Percentiles rank a stretch among this genome's conserved stretches.
phyloP scores from a whole-genome alignment of 1,284 basidiomycete species.

The Pisolithus thermaeus region DNA sequence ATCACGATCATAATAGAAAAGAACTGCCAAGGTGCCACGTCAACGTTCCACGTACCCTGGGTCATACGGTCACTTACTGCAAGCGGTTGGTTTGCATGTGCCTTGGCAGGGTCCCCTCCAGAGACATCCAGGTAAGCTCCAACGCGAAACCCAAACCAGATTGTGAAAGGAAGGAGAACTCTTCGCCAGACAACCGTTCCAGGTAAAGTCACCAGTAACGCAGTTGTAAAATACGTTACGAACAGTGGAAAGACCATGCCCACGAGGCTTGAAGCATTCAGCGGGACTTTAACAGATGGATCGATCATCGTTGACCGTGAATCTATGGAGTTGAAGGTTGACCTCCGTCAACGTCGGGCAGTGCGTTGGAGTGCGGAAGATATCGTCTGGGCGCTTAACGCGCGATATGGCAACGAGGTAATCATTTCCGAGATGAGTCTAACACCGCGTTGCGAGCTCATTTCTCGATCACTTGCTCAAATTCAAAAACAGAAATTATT shows the following conservation, averaged over 20 bases:
- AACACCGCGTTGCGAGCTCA: too few species aligned
- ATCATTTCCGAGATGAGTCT: too few species aligned
- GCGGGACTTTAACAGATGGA: background rate
- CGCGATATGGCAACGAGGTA: too few species aligned
- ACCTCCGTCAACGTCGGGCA: too few species aligned
- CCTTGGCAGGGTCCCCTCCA: conserved; percentile 2
- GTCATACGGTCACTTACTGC: conserved; percentile 3
- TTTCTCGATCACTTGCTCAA: too few species aligned
- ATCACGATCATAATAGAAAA: conserved; percentile 6
- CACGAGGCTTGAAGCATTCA: conserved; percentile 2
- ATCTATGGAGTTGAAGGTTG: too few species aligned
- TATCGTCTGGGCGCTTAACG: too few species aligned
- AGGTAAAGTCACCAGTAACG: conserved; percentile 1
- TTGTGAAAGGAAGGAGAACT: conserved; percentile 5
- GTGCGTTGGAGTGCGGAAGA: too few species aligned
- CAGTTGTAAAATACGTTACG: background rate
- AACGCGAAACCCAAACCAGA: conserved; percentile 3
- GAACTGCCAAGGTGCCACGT: background rate
- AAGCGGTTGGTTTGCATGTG: conserved; percentile 6
- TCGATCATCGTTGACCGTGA: background rate
- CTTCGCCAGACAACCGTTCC: conserved; percentile 3
- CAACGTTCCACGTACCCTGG: background rate
- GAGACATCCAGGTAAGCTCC: conserved; percentile 7
- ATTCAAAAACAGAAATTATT: too few species aligned
- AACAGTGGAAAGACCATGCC: background rate